Conservation (phyloP, 257 asterid species). For the Jacaranda copaia region DNA sequence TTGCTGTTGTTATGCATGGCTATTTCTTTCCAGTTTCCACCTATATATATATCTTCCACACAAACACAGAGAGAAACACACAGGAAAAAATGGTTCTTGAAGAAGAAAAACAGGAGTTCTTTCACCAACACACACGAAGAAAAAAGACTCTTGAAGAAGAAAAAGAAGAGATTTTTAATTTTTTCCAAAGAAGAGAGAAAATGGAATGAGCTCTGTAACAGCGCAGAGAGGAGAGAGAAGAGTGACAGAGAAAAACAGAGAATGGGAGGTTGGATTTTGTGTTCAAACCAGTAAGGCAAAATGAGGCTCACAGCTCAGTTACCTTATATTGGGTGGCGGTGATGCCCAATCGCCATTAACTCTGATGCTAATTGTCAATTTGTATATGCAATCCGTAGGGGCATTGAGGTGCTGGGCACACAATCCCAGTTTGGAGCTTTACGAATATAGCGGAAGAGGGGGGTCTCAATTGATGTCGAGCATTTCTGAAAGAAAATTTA, state of each 20-base stretch:
- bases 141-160: neutral
- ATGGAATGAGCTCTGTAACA: conserved; percentile 32
- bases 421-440: conserved; percentile 24
- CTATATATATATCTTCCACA: neutral
- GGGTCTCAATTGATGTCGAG: neutral
- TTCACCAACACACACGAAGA: neutral
- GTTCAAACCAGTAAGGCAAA: conserved; percentile 21
- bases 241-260: conserved; percentile 33
- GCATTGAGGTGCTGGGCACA: conserved; percentile 27
- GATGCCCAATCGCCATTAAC: conserved; percentile 43
- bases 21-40: neutral
- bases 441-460: neutral
- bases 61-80: neutral
- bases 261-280: conserved; percentile 38
- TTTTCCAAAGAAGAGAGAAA: neutral
- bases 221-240: conserved; percentile 5
- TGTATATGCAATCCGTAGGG: neutral
- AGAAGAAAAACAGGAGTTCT: too few relatives aligned
- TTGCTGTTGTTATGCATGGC: conserved; percentile 62
- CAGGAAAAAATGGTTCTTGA: neutral
- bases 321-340: conserved; percentile 37
- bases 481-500: neutral
- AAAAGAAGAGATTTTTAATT: neutral
- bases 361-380: conserved; percentile 1
- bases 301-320: conserved; percentile 25